Evolutionary conservation across 2,329 filamentous ascomycete genomes (phyloP).

Genomic region (Orbilia brochopaga): DNA sequence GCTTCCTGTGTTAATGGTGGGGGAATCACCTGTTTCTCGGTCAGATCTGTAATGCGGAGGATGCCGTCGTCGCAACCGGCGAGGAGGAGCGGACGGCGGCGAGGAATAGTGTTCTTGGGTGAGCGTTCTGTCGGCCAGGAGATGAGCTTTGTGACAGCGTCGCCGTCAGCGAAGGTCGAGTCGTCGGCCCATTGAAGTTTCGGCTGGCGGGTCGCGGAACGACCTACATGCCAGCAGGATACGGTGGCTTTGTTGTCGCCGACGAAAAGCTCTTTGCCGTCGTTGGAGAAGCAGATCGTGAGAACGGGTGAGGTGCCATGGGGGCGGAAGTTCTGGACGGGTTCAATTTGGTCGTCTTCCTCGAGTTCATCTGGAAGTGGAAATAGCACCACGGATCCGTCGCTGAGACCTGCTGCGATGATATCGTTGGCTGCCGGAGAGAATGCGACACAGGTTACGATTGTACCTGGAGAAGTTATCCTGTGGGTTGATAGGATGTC

Average conservation of each 20-base stretch:
- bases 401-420: slow-evolving; percentile 34
- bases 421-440: slow-evolving; percentile 42
- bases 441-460: slow-evolving; percentile 40
- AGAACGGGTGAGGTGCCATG: slow-evolving; percentile 27
- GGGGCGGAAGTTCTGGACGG: slow-evolving; percentile 25
- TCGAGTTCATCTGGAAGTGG: slow-evolving; percentile 33
- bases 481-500: slow-evolving; percentile 41
- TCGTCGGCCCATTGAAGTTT: slow-evolving; percentile 36
- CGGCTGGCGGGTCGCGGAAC: slow-evolving; percentile 19
- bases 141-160: slow-evolving; percentile 48
- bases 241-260: slow-evolving; percentile 43
- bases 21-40: slow-evolving; percentile 43
- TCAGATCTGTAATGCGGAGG: slow-evolving; percentile 49
- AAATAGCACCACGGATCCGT: slow-evolving; percentile 33
- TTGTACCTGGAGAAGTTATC: slow-evolving; percentile 15
- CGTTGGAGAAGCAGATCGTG: slow-evolving; percentile 39
- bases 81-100: slow-evolving; percentile 49
- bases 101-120: slow-evolving; percentile 47
- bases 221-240: slow-evolving; percentile 41
- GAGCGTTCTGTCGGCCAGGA: slow-evolving; percentile 50
- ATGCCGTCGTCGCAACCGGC: slow-evolving; percentile 45
- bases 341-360: slow-evolving; percentile 35
- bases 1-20: slow-evolving; percentile 46
- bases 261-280: slow-evolving; percentile 42
- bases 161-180: slow-evolving; percentile 24